phyloP scores from a whole-genome alignment of 495 filamentous ascomycete species.

The Parathielavia appendiculata region DNA sequence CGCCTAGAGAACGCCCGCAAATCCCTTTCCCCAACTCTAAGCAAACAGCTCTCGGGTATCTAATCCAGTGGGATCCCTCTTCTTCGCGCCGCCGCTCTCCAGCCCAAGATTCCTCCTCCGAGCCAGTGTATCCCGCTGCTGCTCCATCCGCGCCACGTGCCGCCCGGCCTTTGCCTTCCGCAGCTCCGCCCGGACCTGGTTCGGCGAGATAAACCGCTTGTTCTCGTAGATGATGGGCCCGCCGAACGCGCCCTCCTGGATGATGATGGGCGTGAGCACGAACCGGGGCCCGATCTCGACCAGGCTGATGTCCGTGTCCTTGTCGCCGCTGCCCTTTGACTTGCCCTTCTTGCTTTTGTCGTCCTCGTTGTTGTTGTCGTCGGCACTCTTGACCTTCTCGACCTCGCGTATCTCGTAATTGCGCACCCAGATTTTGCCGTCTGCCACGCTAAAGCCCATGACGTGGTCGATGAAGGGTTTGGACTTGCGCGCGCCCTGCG shows the following conservation, averaged over 20 bases:
- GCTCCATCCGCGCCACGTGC: constrained; percentile 69
- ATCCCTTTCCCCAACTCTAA: constrained; percentile 37
- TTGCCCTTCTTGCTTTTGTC: constrained; percentile 27
- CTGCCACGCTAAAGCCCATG: constrained; percentile 84
- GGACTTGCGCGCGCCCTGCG: constrained; percentile 74
- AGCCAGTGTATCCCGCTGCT: constrained; percentile 60
- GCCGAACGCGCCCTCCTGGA: constrained; percentile 91
- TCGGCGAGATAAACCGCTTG: constrained; percentile 94
- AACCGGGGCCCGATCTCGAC: constrained; percentile 95
- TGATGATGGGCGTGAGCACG: constrained; percentile 91
- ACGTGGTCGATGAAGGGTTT: constrained; percentile 97
- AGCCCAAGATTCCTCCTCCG: constrained; percentile 75
- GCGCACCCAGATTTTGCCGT: constrained; percentile 94
- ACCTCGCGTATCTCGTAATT: constrained; percentile 90
- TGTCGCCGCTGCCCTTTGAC: constrained; percentile 34
- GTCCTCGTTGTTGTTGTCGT: constrained; percentile 28
- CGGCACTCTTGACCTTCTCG: constrained; percentile 51
- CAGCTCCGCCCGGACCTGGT: constrained; percentile 82
- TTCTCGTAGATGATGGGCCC: constrained; percentile 98
- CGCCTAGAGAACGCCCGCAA: neutral
- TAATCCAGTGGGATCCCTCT: constrained; percentile 59
- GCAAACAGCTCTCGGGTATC: constrained; percentile 80
- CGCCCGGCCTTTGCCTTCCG: constrained; percentile 66
- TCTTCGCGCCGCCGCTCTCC: constrained; percentile 48
- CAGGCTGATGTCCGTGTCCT: constrained; percentile 68